Base-by-base conservation (phyloP, 2,329 filamentous ascomycete genomes). In the Diplocarpon rosae region DNA sequence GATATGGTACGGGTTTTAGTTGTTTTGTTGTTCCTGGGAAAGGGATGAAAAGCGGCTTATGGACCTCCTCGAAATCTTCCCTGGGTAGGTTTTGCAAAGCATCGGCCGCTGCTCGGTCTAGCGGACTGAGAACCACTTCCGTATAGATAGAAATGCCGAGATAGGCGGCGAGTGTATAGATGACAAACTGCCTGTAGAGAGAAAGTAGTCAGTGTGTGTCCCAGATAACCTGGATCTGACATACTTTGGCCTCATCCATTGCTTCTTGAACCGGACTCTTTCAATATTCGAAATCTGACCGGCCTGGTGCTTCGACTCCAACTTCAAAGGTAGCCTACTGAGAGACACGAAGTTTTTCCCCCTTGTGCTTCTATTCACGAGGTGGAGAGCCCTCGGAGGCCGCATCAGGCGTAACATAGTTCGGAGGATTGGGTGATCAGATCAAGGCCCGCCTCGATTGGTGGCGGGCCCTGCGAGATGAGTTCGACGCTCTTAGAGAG, bases 1-100 rank as follows among this genome's bases (percentile, higher is more conserved):
- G 67, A 57, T 79, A 81, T 2, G 71, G 72, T 27, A 62, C 57
- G 27, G 70, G 67, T 13, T 67, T 63, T 14, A 76, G 62, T 46
- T 66, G 52, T 39, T 67, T 68, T 1, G 69, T 74, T 2, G 74
- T 77, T 35, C 76, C 76, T 3, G 77, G 76, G 42, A 83, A 72
- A 0, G 80, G 76, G 7, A 84, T 69, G 48, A 83, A 83, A 1
- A 69, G 62, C 14, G 70, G 66, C 12, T 66, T 64, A 3, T 69
- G 65, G 2, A 68, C 66, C 1, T 67, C 64, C 36, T 70, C 64
- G 1, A 65, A 65, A 39, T 69, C 52, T 12, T 64, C 59, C 4
- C 66, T 63, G 49, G 67, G 65, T 51, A 69, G 62, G 14, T 65
- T 62, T 28, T 71, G 66, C 12, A 66, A 56, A 58, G 62, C 66